Base-by-base conservation (phyloP, 179 eudicot species). In the Drosera spatulata region DNA sequence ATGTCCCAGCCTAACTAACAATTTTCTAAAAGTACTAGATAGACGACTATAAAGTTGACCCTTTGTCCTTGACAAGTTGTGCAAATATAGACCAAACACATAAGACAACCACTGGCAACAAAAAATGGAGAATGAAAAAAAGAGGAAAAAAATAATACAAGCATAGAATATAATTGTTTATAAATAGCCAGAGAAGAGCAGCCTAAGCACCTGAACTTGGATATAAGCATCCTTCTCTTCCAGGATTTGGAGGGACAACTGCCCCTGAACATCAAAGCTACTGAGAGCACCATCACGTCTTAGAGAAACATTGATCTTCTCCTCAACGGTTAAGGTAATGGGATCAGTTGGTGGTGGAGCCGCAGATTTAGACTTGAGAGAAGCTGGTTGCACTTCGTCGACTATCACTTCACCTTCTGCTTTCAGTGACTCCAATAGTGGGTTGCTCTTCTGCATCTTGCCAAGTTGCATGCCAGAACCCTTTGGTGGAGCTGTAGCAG, bases 401-500 rank as follows among this genome's bases (percentile, higher is more conserved):
- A 87, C 77, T 71, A 94, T 90, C 52, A 76, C 75, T 80, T 94
- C 99, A 70, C 99, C 99, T 80, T 94, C 99, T 14, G 97, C 99
- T 83, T 85, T 94, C 65, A 94, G 79, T 55, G 97, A 94, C 70
- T 87, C 95, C 91, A 94, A 72, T 69, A 94, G 86, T 68, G 86
- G 90, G 75, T 82, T 85, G 55, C 94, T 67, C 76, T 58, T 85
- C 68, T 90, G 90, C 58, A 85, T 60, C 72, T 85, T 87, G 46
- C 97, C 99, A 63, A 94, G 95, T 85, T 94, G 70, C 99, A 94
- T 85, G 60, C 99, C 97, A 64, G 74, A 71, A 74, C 90, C 90
- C 72, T 90, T 90, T 10, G 95, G 82, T 56, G 99, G 97, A 56
- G 99, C 91, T 73, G 75, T 72, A 65, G 88, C 96, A 64, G 97